phyloP scores from a whole-genome alignment of 495 filamentous ascomycete genomes.

The Jackrogersella minutella region DNA sequence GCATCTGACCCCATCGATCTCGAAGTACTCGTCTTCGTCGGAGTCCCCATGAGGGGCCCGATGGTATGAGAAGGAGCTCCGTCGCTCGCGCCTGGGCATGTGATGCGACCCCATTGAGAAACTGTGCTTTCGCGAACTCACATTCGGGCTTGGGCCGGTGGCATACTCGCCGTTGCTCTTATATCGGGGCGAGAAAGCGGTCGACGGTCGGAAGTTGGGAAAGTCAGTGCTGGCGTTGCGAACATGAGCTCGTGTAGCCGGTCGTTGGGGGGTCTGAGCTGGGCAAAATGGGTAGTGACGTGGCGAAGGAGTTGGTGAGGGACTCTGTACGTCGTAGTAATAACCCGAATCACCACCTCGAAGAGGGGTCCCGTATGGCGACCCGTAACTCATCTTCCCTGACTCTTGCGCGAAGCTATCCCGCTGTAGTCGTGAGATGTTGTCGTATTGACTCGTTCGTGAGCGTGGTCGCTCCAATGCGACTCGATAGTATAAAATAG shows the following conservation, averaged over 20 bases:
- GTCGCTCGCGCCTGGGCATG: conserved; percentile 56
- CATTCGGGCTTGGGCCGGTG: conserved; percentile 59
- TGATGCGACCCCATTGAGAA: conserved; percentile 55
- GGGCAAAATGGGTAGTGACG: conserved; percentile 56
- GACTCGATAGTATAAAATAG: conserved; percentile 25
- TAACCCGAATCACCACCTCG: conserved; percentile 47
- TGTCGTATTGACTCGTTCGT: conserved; percentile 8
- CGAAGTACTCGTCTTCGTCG: conserved; percentile 67
- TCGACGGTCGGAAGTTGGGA: conserved; percentile 51
- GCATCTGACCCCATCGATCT: conserved; percentile 58
- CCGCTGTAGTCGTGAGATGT: conserved; percentile 22
- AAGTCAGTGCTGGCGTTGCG: conserved; percentile 52
- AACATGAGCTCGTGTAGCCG: conserved; percentile 57
- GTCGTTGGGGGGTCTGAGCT: conserved; percentile 54
- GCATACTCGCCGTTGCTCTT: conserved; percentile 64
- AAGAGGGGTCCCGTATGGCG: conserved; percentile 55
- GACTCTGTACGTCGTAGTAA: conserved; percentile 55
- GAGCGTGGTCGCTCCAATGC: conserved; percentile 31
- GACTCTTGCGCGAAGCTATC: conserved; percentile 46
- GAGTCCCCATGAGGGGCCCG: conserved; percentile 66
- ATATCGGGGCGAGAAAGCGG: conserved; percentile 56
- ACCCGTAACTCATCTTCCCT: conserved; percentile 56
- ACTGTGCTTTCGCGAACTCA: conserved; percentile 62
- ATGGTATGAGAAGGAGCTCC: conserved; percentile 61
- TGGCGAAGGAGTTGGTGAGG: conserved; percentile 61